Evolutionary conservation across 1,284 basidiomycete genomes (phyloP).

Genomic region (Fomitopsis schrenkii): DNA sequence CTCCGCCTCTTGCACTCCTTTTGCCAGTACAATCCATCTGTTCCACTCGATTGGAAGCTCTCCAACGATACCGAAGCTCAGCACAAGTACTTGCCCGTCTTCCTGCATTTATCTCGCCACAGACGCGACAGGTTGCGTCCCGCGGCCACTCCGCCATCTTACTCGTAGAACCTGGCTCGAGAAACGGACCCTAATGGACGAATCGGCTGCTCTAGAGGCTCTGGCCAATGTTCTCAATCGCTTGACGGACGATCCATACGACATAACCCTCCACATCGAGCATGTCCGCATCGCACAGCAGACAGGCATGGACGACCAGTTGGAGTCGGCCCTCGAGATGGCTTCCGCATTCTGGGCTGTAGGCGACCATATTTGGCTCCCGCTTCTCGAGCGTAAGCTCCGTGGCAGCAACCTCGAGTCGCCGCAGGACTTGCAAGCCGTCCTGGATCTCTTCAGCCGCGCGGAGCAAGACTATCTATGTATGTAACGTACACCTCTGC

Average conservation of each 20-base stretch:
- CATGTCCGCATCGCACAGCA: conserved; percentile 59
- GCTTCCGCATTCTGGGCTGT: conserved; percentile 57
- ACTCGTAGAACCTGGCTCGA: too few species aligned
- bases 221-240: conserved; percentile 53
- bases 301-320: conserved; percentile 53
- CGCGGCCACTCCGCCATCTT: too few species aligned
- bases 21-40: too few species aligned
- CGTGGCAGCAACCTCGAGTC: conserved; percentile 43
- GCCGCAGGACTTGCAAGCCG: conserved; percentile 46
- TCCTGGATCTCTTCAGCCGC: conserved; percentile 60
- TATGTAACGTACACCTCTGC: conserved; percentile 36
- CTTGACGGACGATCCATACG: conserved; percentile 56
- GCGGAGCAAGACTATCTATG: conserved; percentile 83
- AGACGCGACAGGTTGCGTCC: too few species aligned
- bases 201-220: conserved; percentile 48
- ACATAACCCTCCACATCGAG: conserved; percentile 55
- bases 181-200: conserved; percentile 22
- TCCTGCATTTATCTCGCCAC: too few species aligned
- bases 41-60: too few species aligned
- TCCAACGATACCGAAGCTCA: too few species aligned
- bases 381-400: conserved; percentile 53
- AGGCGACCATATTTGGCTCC: conserved; percentile 64
- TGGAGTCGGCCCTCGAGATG: conserved; percentile 62
- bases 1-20: too few species aligned
- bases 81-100: too few species aligned